Base-by-base conservation (phyloP, 2,329 filamentous ascomycete species). In the Biscogniauxia mediterranea region DNA sequence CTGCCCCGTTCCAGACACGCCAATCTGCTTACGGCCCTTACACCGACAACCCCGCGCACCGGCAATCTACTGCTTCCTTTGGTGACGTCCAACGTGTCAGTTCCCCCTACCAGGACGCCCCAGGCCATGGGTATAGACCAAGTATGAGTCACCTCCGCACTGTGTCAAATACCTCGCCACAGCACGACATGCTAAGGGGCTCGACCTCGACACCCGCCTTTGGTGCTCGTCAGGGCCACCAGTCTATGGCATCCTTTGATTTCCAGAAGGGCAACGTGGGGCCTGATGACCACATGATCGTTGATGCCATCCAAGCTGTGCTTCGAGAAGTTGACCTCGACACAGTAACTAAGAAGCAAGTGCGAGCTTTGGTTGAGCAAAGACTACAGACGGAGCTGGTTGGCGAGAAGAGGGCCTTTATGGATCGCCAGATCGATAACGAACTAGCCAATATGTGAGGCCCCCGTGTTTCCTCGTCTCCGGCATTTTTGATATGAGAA, bases 281-380 rank as follows among this genome's bases (percentile, higher is more conserved):
- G 0, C 91, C 92, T 0, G 91, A 90, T 66, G 93, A 98, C 70
- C 81, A 80, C 53, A 84, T 87, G 63, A 97, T 99, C 66, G 83
- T 92, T 19, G 91, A 96, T 63, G 90, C 91, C 1, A 94, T 98
- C 64, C 90, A 92, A 71, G 81, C 84, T 56, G 95, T 95, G 69
- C 81, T 99, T 64, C 79, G 83, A 17, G 94, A 97, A 71, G 93
- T 97, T 0, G 94, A 99, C 75, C 82, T 99, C 51, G 95, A 99
- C 75, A 94, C 85, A n/a, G 92, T 98, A 54, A 99, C 95, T 6
- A 99, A 98, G 87, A 99, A 99, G 81, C 94, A 98, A 79, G 89
- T 95, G 60, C 85, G 91, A 56, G 93, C 91, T 3, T 83, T 98
- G 52, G 93, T 97, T 13, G 95, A 99, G 79, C 93, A 97, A 80